Evolutionary conservation across 352 stramenopile genomes (phyloP), one percentile per base, ranked within the genome.

Genomic region (Lagenidium giganteum): DNA sequence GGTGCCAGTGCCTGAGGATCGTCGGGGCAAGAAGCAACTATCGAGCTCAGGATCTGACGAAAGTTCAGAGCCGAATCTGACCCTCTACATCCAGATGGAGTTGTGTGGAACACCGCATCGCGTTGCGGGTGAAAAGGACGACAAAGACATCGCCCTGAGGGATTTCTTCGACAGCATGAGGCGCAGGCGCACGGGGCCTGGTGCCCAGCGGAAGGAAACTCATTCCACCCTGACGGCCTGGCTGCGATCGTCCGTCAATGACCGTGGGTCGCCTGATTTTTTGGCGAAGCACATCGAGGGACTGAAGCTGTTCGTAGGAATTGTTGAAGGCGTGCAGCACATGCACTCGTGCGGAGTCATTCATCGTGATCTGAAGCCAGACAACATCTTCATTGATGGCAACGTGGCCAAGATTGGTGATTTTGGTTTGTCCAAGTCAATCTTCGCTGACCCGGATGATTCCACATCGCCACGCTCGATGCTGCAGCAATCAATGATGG

Each of bases 321-420:
- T 73, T 22, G 67, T 76, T 11, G 67, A 80, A 42, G 73, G 74
- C 13, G 70, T 84, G 26, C 51, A 67, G 16, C 74, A 87, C 42
- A 79, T 87, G 63, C 74, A 87, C 51, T 74, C 67, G 16, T 62
- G 67, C 31, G 70, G 71, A 4, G 67, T 87, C 35, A 84, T 87
- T 28, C 74, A 87, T 55, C 74, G 74, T n/a, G 74, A 87, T 51
- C 42, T 87, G 38, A 87, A 87, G 31, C 74, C 74, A 5, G 74
- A 87, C 43, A 87, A 87, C 51, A 77, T 87, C 34, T 83, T 87
- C 31, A 64, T 87, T n/a, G 63, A 83, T 20, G 63, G 68, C 12
- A 57, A 77, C 34, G 51, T 77, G 20, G 74, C 74, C 5, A 87
- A 84, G 44, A 67, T 87, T 37, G 74, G 74, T 13, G 74, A 87